Base-by-base conservation (phyloP, 2,329 filamentous ascomycete species). In the Pseudogymnoascus sp. region DNA sequence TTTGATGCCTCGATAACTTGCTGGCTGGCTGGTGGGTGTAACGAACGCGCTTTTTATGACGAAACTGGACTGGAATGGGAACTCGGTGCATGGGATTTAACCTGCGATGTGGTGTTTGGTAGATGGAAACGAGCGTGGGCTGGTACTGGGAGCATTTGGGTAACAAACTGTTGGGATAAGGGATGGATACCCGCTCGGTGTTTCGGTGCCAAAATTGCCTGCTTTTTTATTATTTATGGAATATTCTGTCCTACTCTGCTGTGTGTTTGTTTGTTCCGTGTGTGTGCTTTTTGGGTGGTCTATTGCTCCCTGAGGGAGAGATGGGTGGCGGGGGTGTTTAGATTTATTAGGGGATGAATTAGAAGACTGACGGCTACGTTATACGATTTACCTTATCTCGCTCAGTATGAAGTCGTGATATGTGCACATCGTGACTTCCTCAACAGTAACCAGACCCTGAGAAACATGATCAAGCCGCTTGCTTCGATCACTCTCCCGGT, bases 151-250 rank as follows among this genome's bases (percentile, higher is more conserved):
- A 51, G 45, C 23, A 51, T 51, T 25, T 48, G n/a, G 41, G 41
- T 4, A 34, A 34, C 31, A 34, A 34, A 34, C 31, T 51, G 6
- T n/a, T 51, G 45, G 45, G 45, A 51, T 28, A 37, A 37, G 41
- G 41, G 41, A 43, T 48, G 43, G 45, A 51, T 51, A 51, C 45
- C 45, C 45, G 45, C 45, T 25, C 45, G 45, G 45, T 51, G 45
- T 51, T 51, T 28, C 45, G 45, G 45, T 10, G 23, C 45, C 45
- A 51, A 51, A 51, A 51, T 51, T 51, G 21, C 25, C 13, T 48
- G 41, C 19, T 23, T 23, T 25, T 48, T 48, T 48, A 8, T 11
- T 11, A 34, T 34, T 34, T 10, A 28, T n/a, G 45, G 45, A n/a
- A 28, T 34, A 25, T 25, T 51, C 6, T 34, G 45, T 25, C 45